Evolutionary conservation across 257 asterid species (phyloP).

Genomic region (Nicotiana obtusifolia): DNA sequence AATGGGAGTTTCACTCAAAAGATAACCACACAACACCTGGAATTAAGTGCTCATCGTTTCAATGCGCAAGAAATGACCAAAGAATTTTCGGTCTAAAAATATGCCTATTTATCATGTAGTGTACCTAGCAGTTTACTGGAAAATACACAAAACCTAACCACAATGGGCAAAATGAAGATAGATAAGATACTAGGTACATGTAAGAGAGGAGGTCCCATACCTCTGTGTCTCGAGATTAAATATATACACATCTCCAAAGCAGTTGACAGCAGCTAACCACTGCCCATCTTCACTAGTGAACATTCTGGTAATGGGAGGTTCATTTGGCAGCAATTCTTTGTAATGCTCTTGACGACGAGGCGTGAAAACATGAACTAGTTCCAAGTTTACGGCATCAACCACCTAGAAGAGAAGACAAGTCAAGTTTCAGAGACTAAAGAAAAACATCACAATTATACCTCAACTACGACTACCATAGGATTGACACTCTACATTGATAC

Average conservation of each 20-base stretch:
- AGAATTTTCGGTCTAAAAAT: background rate
- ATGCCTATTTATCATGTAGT: background rate
- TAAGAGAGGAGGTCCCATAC: slow-evolving; percentile 25
- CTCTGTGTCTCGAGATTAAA: slow-evolving; percentile 74
- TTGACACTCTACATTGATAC: background rate
- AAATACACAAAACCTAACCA: background rate
- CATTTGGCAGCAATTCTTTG: slow-evolving; percentile 56
- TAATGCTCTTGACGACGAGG: slow-evolving; percentile 52
- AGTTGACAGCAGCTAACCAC: slow-evolving; percentile 89
- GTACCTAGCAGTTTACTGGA: background rate
- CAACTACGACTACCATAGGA: background rate
- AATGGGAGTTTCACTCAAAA: background rate
- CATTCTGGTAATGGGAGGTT: slow-evolving; percentile 90
- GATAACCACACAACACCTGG: background rate
- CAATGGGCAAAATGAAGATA: background rate
- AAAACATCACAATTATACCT: background rate
- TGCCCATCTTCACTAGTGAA: slow-evolving; percentile 70
- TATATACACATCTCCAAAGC: slow-evolving; percentile 83
- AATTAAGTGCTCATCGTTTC: background rate
- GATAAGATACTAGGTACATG: background rate
- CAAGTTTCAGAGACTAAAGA: background rate
- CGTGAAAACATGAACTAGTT: slow-evolving; percentile 46
- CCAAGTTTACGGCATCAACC: slow-evolving; percentile 43
- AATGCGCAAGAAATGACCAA: background rate
- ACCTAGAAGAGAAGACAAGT: slow-evolving; percentile 31